Base-by-base conservation (phyloP, 2,329 filamentous ascomycete genomes). In the Myriosclerotinia duriaeana region DNA sequence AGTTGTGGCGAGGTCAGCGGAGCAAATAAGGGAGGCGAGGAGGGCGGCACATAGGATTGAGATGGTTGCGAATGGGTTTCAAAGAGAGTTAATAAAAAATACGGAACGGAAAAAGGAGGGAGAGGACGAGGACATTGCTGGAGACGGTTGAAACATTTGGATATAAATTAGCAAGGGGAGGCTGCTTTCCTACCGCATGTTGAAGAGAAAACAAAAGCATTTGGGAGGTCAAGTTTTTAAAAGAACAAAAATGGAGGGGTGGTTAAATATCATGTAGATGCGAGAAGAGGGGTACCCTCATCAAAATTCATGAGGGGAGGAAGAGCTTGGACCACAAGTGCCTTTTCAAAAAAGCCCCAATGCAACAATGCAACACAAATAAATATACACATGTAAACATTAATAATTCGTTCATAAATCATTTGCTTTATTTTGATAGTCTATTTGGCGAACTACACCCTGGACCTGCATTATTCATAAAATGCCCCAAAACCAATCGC, bases 1-100 rank as follows among this genome's bases (percentile, higher is more conserved):
- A 12, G 83, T 88, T 0, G 80, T 87, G 5, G 84, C 84, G 1
- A 78, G 79, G 6, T 78, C 78, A 3, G 77, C 80, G 0, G 80
- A 83, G 50, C 79, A 83, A 9, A 78, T 79, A 12, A 75, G 76
- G 38, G 84, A 86, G 66, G 85, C 84, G 1, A 79, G 83, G 12
- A 79, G 82, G 55, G 84, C 84, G 0, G 82, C 83, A 0, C 80
- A 79, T 0, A 78, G 80, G 66, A 74, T 88, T 14, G 85, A 88
- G 76, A 79, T 79, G 63, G 78, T 87, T 3, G 86, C 83, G 1
- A 77, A 80, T 67, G 80, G 82, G 56, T 82, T 88, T 58, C 86
- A 88, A 73, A 77, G 77, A 36, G 81, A 83, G 68, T 87, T 84
- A 83, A 74, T n/a, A 14, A 36, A 14, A 38, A n/a, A 53, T 26